Percentiles rank a stretch among this genome's conserved stretches.
Conservation (phyloP, 202 grass and related monocot species). For the Hordeum pubiflorum region DNA sequence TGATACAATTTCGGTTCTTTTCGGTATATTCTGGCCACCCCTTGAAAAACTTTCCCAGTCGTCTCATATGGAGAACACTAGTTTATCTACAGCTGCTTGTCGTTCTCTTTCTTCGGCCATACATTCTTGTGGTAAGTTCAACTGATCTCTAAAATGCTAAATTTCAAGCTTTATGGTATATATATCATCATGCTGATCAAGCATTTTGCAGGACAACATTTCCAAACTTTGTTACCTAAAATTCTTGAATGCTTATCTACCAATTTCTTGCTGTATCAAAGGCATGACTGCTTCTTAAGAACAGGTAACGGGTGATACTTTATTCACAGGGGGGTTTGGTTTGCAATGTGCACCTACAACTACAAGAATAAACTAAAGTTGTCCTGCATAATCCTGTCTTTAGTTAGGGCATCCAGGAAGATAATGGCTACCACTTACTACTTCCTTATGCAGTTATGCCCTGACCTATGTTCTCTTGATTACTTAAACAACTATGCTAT, state of each 20-base stretch:
- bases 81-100: constrained; percentile 75
- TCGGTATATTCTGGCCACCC: constrained; percentile 83
- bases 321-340: not conserved
- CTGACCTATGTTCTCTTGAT: not conserved
- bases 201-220: constrained; percentile 62
- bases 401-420: not conserved
- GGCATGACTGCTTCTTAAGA: constrained; percentile 90
- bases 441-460: not conserved
- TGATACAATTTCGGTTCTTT: constrained; percentile 60
- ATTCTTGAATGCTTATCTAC: constrained; percentile 79
- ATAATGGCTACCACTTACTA: not conserved
- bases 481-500: not conserved
- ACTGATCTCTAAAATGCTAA: constrained; percentile 4
- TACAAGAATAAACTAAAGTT: not conserved
- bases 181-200: constrained; percentile 6
- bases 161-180: constrained; percentile 15
- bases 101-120: constrained; percentile 79
- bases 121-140: constrained; percentile 66
- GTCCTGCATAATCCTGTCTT: not conserved
- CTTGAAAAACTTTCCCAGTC: constrained; percentile 80
- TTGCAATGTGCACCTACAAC: not conserved
- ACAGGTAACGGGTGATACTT: constrained; percentile 45
- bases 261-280: constrained; percentile 85
- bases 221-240: constrained; percentile 65
- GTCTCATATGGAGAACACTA: constrained; percentile 74